Evolutionary conservation across 2,329 filamentous ascomycete species (phyloP), one percentile per base, ranked within the genome.

Genomic region (Beauveria sp.): DNA sequence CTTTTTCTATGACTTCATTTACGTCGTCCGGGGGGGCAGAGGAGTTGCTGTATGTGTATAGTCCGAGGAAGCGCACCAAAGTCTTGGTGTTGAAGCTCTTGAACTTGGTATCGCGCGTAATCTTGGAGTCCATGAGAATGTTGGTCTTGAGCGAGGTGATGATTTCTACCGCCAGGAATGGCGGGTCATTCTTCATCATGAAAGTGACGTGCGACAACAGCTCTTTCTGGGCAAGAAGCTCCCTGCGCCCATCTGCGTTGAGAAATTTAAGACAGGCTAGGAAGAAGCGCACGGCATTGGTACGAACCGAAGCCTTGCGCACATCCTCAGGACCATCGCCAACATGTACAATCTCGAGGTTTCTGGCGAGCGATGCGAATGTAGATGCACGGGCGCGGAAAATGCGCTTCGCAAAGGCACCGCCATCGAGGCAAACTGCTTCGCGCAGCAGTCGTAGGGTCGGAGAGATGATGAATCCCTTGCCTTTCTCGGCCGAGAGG

Each of bases 381-480:
- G 91, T 95, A 63, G 86, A 87, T 67, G 91, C 86, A 66, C 91
- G 84, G 38, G 87, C 86, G 58, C 88, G 82, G 71, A 96, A 96
- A 40, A 97, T 81, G 51, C 87, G 81, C 66, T 85, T 87, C 30
- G 93, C 91, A 60, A 92, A 81, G 47, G 86, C 84, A 16, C 95
- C 96, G 18, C 92, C 92, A 73, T 98, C 93, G 65, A 96, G 89
- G 60, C 81, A 86, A 18, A 91, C 85, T n/a, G 93, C 82, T 74
- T 99, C 93, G 57, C 88, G 90, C 63, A 99, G 81, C 57, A 99
- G 77, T 61, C 93, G 86, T 62, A 99, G 77, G 26, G 90, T 93
- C 1, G 95, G 93, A 3, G 91, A 95, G 63, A 97, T 93, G 62
- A 98, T 79, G 73, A 90, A 91, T 45, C 92, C 91, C 70, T 96